These are phyloP conservation scores for Friedmanniomyces endolithicus DNA, from an alignment of 495 filamentous ascomycete genomes.

Conservation along the genomic window DNA sequence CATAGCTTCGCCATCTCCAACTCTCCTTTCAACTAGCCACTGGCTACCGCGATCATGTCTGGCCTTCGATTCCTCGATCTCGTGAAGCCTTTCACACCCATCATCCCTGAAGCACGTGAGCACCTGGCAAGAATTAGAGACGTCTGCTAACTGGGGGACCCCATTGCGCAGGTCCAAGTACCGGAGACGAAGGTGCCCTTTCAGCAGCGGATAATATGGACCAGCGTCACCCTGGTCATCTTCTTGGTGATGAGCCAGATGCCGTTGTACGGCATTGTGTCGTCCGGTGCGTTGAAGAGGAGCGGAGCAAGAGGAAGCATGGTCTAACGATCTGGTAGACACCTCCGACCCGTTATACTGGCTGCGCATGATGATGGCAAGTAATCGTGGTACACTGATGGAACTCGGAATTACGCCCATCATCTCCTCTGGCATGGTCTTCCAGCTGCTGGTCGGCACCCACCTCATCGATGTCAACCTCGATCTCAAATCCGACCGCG, in stretches of 20 bases:
- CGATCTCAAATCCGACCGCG: slow-evolving; percentile 97
- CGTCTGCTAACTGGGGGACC: too few relatives aligned
- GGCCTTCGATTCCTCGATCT: slow-evolving; percentile 89
- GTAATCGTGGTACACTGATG: slow-evolving; percentile 98
- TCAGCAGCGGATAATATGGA: slow-evolving; percentile 94
- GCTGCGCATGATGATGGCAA: slow-evolving; percentile 99
- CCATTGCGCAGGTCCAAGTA: slow-evolving; percentile 54
- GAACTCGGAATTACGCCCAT: slow-evolving; percentile 98
- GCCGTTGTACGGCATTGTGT: slow-evolving; percentile 46
- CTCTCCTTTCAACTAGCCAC: background rate
- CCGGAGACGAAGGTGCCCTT: slow-evolving; percentile 95
- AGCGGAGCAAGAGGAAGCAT: background rate
- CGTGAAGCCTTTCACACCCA: slow-evolving; percentile 97
- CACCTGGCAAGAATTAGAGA: background rate
- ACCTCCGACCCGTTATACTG: slow-evolving; percentile 85
- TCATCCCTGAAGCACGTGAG: slow-evolving; percentile 62
- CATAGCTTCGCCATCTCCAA: background rate
- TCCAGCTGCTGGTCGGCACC: slow-evolving; percentile 98
- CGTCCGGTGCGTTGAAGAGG: slow-evolving; percentile 14
- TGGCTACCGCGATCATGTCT: slow-evolving; percentile 1
- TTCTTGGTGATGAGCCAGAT: slow-evolving; percentile 99
- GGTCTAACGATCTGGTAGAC: slow-evolving; percentile 40
- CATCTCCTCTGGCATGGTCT: slow-evolving; percentile 99
- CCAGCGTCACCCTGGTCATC: slow-evolving; percentile 87
- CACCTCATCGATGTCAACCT: slow-evolving; percentile 95